These are phyloP conservation scores for Citrus cavaleriei DNA, from an alignment of 345 rosid genomes.

Conservation along the genomic window DNA sequence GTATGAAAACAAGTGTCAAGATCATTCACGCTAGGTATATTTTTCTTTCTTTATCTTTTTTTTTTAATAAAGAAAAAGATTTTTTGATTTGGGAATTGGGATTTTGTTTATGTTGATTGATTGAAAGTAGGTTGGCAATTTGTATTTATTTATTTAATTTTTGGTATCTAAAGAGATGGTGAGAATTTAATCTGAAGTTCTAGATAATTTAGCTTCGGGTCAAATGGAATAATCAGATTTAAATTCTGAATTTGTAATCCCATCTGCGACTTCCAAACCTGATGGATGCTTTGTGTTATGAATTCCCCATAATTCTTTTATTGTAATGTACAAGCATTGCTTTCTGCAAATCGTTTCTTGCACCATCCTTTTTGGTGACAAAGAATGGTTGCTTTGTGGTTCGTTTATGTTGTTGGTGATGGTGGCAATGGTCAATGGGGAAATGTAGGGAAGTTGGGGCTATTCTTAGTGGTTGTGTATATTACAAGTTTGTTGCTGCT, in stretches of 20 bases:
- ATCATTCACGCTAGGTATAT: constrained; percentile 88
- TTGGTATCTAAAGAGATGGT: not conserved
- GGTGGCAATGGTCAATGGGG: not conserved
- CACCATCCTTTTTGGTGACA: not conserved
- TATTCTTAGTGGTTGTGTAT: not conserved
- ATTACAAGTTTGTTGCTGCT: not conserved
- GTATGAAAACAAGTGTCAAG: constrained; percentile 94
- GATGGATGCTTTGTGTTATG: not conserved
- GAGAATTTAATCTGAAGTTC: not conserved
- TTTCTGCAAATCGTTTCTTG: not conserved
- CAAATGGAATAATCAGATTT: not conserved
- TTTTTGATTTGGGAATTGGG: not conserved
- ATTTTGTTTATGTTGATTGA: not conserved
- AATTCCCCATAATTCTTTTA: not conserved
- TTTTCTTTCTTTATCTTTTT: not conserved
- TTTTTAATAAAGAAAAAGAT: too few relatives aligned
- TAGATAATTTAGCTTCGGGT: not conserved
- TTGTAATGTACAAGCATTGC: not conserved
- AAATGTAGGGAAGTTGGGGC: not conserved
- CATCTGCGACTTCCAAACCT: not conserved
- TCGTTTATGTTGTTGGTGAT: not conserved
- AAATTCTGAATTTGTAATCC: not conserved
- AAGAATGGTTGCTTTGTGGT: not conserved
- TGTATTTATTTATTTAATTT: too few relatives aligned
- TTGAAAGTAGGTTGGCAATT: not conserved